phyloP scores from a whole-genome alignment of 2,329 filamentous ascomycete species.

The Microascus cirrosus region DNA sequence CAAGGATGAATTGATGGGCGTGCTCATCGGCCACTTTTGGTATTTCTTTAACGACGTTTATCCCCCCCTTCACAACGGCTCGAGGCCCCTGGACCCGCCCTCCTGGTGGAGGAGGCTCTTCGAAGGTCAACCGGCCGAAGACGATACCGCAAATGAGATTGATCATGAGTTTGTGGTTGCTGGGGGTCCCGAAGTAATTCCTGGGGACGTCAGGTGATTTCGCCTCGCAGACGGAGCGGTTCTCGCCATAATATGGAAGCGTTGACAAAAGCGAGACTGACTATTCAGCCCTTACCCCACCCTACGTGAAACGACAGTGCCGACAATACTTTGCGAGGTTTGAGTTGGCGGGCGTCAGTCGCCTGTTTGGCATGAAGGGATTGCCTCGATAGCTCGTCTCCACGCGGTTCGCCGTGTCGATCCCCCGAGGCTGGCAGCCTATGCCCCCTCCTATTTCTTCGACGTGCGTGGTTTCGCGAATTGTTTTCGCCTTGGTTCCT shows the following conservation, averaged over 20 bases:
- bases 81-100: constrained; percentile 79
- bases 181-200: constrained; percentile 19
- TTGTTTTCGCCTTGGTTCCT: background rate
- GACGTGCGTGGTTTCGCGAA: background rate
- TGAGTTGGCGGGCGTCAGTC: background rate
- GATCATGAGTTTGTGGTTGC: constrained; percentile 54
- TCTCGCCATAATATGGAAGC: background rate
- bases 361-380: background rate
- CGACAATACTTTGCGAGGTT: background rate
- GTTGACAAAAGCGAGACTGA: background rate
- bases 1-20: constrained; percentile 92
- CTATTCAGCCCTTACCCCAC: background rate
- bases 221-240: background rate
- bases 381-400: background rate
- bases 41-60: constrained; percentile 98
- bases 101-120: constrained; percentile 83
- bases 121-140: constrained; percentile 37
- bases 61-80: constrained; percentile 76
- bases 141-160: constrained; percentile 40
- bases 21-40: constrained; percentile 91
- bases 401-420: background rate
- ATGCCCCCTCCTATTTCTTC: background rate
- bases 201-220: constrained; percentile 2
- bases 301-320: background rate
- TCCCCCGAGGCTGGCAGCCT: background rate